Evolutionary conservation across 768 basidiomycete species (phyloP), one percentile per base, ranked within the genome.

Genomic region (Lyophyllum decastes): DNA sequence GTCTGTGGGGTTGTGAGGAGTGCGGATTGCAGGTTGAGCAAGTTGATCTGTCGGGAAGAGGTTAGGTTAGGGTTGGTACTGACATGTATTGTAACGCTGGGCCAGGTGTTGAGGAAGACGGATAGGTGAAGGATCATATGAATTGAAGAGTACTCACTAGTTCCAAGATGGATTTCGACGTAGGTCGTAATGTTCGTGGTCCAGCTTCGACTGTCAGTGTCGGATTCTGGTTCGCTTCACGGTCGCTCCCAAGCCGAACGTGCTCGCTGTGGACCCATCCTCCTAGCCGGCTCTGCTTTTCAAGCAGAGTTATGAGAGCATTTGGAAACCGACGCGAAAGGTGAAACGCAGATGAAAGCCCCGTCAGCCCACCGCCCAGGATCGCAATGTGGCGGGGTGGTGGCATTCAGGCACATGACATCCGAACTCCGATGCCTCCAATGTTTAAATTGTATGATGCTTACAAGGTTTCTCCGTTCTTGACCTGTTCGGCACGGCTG

Each of bases 201-300:
- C 96, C 96, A 22, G 83, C 80, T 75, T 99, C 96, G 5, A 98
- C 75, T 3, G 92, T 67, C 10, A 94, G 79, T 12, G 73, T 19
- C 35, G 35, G 35, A 12, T 38, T 17, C 3, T 2, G 14, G 45
- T 48, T 35, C 8, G 19, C 12, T 41, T 71, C 66, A 4, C 43
- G 51, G 21, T 51, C 52, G 4, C 61, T 48, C 30, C 62, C 50
- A 5, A 90, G 61, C 8, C 73, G 62, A 21, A 88, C 77, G 17
- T 80, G 79, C 55, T 85, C 79, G 49, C 82, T 89, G 52, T 74
- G 78, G 0, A 94, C 82, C 95, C 95, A 98, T n/a, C 96, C 96
- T 12, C 96, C 96, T 4, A 89, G 70, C 2, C 84, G 76, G 0
- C 71, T 49, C 8, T 83, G 73, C 60, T 78, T 83, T 64, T 98